A percentile compares a stretch with the other conserved stretches of the same genome.
Conservation (phyloP, 768 basidiomycete genomes). For the Hebeloma cylindrosporum region DNA sequence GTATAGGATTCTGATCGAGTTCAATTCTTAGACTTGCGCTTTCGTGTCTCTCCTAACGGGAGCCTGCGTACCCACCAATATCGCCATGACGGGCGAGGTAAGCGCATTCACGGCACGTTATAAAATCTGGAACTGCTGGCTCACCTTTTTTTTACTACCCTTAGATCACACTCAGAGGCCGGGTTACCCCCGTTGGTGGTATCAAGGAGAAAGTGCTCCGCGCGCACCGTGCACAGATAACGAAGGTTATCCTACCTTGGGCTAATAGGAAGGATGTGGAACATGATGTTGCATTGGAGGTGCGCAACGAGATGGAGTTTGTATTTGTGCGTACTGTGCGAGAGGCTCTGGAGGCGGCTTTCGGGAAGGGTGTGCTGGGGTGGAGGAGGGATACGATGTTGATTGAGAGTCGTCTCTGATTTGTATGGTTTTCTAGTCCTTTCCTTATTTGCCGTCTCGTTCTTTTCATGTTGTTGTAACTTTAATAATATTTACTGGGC, state of each 20-base stretch:
- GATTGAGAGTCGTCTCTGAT: slow-evolving; percentile 35
- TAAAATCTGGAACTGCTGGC: not conserved
- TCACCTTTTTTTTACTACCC: not conserved
- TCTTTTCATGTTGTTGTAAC: too few relatives aligned
- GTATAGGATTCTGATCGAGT: not conserved
- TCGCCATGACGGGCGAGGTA: slow-evolving; percentile 92
- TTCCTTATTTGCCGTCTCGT: too few relatives aligned
- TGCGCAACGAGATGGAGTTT: slow-evolving; percentile 75
- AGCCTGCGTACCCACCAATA: slow-evolving; percentile 64
- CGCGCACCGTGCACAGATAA: slow-evolving; percentile 83
- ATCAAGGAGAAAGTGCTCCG: slow-evolving; percentile 93
- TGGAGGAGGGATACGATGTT: slow-evolving; percentile 56
- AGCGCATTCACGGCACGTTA: too few relatives aligned
- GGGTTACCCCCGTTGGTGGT: slow-evolving; percentile 82
- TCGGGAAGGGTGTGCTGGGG: slow-evolving; percentile 64
- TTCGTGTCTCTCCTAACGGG: slow-evolving; percentile 84
- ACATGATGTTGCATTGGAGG: slow-evolving; percentile 75
- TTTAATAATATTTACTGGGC: too few relatives aligned
- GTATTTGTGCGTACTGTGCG: slow-evolving; percentile 77
- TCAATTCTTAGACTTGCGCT: slow-evolving; percentile 61
- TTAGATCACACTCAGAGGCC: slow-evolving; percentile 79
- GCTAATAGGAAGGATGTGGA: slow-evolving; percentile 87
- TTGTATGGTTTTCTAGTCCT: too few relatives aligned
- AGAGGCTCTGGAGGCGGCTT: slow-evolving; percentile 82
- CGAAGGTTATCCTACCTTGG: slow-evolving; percentile 81